Evolutionary conservation across 331 rosid species (phyloP).

Genomic region (Cucumis variabilis): DNA sequence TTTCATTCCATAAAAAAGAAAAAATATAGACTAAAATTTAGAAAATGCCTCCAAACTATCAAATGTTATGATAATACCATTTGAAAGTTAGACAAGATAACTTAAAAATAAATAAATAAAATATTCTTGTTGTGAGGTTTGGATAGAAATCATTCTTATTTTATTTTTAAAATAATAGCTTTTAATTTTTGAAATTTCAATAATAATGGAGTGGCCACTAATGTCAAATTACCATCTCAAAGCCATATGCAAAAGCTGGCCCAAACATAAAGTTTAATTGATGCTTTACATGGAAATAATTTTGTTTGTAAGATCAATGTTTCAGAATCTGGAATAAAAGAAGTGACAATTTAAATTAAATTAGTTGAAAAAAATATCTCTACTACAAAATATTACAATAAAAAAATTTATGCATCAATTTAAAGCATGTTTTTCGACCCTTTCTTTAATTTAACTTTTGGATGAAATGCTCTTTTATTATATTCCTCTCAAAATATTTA

Average conservation of each 20-base stretch:
- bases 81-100: too few relatives aligned
- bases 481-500: too few relatives aligned
- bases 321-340: neutral
- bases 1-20: neutral
- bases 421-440: neutral
- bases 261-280: neutral
- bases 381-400: neutral
- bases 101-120: too few relatives aligned
- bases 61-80: too few relatives aligned
- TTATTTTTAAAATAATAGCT: too few relatives aligned
- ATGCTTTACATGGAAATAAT: neutral
- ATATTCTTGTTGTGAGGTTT: too few relatives aligned
- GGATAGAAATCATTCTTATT: too few relatives aligned
- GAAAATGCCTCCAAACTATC: too few relatives aligned
- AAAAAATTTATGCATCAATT: neutral
- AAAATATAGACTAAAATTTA: too few relatives aligned
- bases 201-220: neutral
- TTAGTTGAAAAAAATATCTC: neutral
- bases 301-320: neutral
- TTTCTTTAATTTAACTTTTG: neutral
- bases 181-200: too few relatives aligned
- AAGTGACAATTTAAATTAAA: neutral
- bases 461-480: too few relatives aligned
- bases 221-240: constrained; percentile 8
- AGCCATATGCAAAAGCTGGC: neutral